Evolutionary conservation across 805 yeast species (phyloP), one percentile per base, ranked within the genome.

Genomic region (Priceomyces haplophilus): DNA sequence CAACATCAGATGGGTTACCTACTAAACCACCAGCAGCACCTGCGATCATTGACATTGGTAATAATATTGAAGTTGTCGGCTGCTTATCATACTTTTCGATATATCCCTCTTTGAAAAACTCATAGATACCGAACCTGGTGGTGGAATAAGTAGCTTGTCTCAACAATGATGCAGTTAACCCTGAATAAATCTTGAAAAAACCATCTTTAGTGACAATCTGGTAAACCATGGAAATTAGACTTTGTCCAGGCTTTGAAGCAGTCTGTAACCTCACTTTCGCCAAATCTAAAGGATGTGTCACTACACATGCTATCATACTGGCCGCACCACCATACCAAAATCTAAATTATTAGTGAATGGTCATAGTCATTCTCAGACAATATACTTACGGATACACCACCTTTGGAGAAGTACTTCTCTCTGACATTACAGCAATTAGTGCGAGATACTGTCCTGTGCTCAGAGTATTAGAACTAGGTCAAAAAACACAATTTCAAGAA

Each of bases 91-190:
- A 71, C 11, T 62, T 62, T 25, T 72, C 65, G 21, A 71, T 62
- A 23, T 64, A 61, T 16, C 49, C 35, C 35, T 82, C 88, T 54
- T 88, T 88, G 54, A 87, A 67, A 45, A 70, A 72, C 59, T 88
- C 96, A 61, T 88, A 88, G n/a, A 82, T 78, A 33, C 96, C 96
- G 55, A 88, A 88, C 57, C 96, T 71, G 1, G 88, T 82, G 2
- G 95, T 82, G 1, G 95, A 86, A 59, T 88, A 88, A 1, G 96
- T 87, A 2, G 88, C 93, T 63, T 88, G 96, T 58, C 96, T 78
- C 43, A 88, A 67, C 32, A 88, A 61, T 2, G 93, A 83, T 1
- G 96, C 96, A 43, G 86, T 78, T 32, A 88, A 70, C 1, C 96
- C 96, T 1, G 87, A 79, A 57, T 88, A 88, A n/a, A 85, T 73